Base-by-base conservation (phyloP, 352 stramenopile genomes). In the Phytophthora sansomeana region DNA sequence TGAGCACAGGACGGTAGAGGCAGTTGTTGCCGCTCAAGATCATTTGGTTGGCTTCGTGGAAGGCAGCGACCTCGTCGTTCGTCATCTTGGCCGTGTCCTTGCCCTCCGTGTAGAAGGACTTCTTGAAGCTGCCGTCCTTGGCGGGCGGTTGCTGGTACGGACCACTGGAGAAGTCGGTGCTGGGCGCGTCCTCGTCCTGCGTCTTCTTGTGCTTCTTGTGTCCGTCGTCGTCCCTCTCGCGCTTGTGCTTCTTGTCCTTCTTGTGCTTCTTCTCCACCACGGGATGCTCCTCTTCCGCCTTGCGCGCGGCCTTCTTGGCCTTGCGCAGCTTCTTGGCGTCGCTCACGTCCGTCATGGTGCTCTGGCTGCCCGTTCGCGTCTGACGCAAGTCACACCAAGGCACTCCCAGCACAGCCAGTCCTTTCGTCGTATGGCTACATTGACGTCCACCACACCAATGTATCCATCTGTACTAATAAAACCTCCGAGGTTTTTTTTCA, bases 31-130 rank as follows among this genome's bases (percentile, higher is more conserved):
- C 87, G 54, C 80, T 92, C 44, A 96, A 87, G 48, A 80, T 93
- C 85, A 96, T 93, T 58, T 92, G 74, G 63, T 96, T 78, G 42
- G 79, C 66, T 51, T 92, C 77, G 69, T 97, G 96, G 82, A 97
- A 97, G 53, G 87, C 92, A 6, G 83, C 44, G 42, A 93, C 78
- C 33, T 97, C 85, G 1, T 87, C 80, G 51, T 97, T 80, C 16
- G 86, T 90, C 80, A 88, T 89, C 62, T 78, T 90, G 59, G 58
- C 83, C 3, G 84, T 91, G 35, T 84, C 74, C 51, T 77, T 69
- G 66, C 80, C 86, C 49, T 95, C 86, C 29, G 78, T 78, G 77
- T 97, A 97, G 60, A 95, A 96, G 17, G 85, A 61, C 78, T 96
- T 96, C 49, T 85, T 85, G 67, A 94, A 96, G 66, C 74, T 88